Evolutionary conservation across 2,329 filamentous ascomycete genomes (phyloP).

Genomic region (Rhexocercosporidium sp.): DNA sequence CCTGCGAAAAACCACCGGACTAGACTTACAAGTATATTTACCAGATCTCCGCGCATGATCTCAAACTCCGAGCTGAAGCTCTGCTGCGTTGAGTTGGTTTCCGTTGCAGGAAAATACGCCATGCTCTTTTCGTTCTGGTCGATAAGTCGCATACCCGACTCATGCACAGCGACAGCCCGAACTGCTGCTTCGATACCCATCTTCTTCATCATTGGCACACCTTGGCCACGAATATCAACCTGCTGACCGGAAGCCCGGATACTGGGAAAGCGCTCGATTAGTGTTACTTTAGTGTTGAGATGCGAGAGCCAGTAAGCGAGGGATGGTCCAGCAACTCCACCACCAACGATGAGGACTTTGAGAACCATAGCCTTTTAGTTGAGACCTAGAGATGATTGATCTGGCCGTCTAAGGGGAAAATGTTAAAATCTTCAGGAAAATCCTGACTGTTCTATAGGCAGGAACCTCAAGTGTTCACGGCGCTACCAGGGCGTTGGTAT

Average conservation of each 20-base stretch:
- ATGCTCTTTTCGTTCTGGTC: constrained; percentile 46
- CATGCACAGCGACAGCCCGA: constrained; percentile 48
- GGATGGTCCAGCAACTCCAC: constrained; percentile 46
- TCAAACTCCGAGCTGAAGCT: constrained; percentile 52
- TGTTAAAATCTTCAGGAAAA: too few species aligned
- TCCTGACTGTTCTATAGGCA: too few species aligned
- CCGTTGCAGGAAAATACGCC: constrained; percentile 48
- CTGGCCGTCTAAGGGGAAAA: too few species aligned
- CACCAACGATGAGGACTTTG: constrained; percentile 45
- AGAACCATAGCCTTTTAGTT: background rate
- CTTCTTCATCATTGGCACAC: constrained; percentile 53
- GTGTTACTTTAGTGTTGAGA: constrained; percentile 44
- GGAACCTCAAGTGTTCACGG: too few species aligned
- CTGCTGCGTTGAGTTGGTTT: constrained; percentile 32
- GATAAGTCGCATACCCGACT: constrained; percentile 53
- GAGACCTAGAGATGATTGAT: too few species aligned
- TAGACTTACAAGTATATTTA: constrained; percentile 41
- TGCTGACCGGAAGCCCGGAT: constrained; percentile 56
- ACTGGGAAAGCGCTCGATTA: constrained; percentile 48
- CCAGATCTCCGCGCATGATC: constrained; percentile 51
- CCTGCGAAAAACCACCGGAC: too few species aligned
- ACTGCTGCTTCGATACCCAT: constrained; percentile 57
- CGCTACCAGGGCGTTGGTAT: background rate
- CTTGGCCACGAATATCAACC: constrained; percentile 58
- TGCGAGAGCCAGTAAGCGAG: constrained; percentile 56